phyloP scores from a whole-genome alignment of 129 eudicot species.

The Escallonia herrerae region DNA sequence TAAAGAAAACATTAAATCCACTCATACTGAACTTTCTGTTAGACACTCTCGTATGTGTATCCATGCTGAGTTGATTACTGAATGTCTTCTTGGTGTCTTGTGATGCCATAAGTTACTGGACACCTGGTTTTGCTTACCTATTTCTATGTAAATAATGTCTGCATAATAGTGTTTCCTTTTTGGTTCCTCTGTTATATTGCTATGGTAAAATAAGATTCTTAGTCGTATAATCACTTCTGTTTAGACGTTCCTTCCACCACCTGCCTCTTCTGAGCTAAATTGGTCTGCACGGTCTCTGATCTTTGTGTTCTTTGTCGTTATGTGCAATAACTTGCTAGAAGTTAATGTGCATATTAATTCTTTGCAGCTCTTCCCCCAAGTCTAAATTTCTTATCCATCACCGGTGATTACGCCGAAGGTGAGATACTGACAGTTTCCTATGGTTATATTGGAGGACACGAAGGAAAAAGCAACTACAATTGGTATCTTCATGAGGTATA shows the following conservation, averaged over 20 bases:
- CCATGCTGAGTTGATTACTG: no score
- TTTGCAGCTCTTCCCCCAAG: conserved; percentile 95
- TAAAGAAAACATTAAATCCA: no score
- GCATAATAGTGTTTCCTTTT: no score
- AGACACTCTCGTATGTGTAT: no score
- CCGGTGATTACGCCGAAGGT: conserved; percentile 86
- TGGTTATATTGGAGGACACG: conserved; percentile 98
- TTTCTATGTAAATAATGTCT: no score
- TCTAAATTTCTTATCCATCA: conserved; percentile 86
- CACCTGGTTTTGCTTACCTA: no score
- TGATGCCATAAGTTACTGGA: no score
- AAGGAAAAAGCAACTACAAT: conserved; percentile 86
- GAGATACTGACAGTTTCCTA: conserved; percentile 89
- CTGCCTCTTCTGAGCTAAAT: not conserved
- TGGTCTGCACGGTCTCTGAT: not conserved
- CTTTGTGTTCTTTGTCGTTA: not conserved
- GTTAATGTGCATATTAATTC: conserved; percentile 14
- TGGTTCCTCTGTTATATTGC: not conserved
- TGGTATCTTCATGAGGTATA: conserved; percentile 98
- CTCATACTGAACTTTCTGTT: no score
- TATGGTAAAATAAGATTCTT: not conserved
- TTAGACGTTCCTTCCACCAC: not conserved
- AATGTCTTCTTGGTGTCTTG: no score
- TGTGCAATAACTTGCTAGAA: not conserved
- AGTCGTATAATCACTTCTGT: not conserved